A percentile compares a stretch with the other conserved stretches of the same genome.
phyloP scores from a whole-genome alignment of 495 filamentous ascomycete species.

The Neurospora sp. region DNA sequence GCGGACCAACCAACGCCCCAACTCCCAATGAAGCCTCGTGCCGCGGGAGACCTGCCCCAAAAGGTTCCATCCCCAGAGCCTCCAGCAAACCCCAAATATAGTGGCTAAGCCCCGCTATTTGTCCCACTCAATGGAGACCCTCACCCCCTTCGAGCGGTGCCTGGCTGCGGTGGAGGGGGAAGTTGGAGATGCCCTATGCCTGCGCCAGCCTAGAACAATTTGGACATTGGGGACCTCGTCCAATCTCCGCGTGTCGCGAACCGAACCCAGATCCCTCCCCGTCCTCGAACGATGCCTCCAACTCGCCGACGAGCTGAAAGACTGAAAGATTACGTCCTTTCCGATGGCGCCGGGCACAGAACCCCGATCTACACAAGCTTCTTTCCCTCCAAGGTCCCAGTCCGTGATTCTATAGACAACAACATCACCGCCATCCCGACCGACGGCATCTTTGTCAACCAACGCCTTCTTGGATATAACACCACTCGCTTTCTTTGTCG shows the following conservation, averaged over 20 bases:
- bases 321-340: not conserved
- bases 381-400: not conserved
- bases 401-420: not conserved
- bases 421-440: not conserved
- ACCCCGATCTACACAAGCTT: not conserved
- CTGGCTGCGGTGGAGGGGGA: not conserved
- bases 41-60: not conserved
- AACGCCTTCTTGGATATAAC: not conserved
- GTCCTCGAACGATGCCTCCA: not conserved
- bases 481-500: not conserved
- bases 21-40: not conserved
- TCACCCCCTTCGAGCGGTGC: not conserved
- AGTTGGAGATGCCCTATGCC: not conserved
- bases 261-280: not conserved
- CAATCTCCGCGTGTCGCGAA: not conserved
- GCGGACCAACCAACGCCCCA: not conserved
- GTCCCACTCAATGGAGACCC: not conserved
- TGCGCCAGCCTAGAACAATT: not conserved
- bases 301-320: not conserved
- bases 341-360: not conserved
- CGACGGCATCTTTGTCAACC: not conserved
- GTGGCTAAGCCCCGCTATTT: not conserved
- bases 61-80: not conserved
- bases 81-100: not conserved
- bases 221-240: not conserved